Percentiles rank a stretch among this genome's conserved stretches.
These are phyloP conservation scores for Polyporus arcularius DNA, from an alignment of 768 basidiomycete species.

Conservation along the genomic window DNA sequence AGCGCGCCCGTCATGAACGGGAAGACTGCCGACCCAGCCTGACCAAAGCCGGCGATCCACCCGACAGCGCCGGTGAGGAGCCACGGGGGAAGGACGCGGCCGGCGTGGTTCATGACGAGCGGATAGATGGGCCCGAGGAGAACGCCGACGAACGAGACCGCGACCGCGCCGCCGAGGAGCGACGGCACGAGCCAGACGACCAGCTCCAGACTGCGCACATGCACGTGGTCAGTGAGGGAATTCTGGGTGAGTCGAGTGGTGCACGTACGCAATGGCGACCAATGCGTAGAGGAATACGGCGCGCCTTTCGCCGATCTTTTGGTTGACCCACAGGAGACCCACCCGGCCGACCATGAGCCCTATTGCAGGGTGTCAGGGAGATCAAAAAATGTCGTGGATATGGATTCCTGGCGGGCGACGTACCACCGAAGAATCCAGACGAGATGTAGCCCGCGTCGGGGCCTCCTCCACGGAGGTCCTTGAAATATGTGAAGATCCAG, in stretches of 20 bases:
- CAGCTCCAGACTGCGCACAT: conserved; percentile 13
- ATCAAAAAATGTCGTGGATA: too few relatives aligned
- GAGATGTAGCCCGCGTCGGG: conserved; percentile 42
- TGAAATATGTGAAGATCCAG: conserved; percentile 48
- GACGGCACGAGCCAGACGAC: conserved; percentile 56
- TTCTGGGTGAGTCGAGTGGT: background rate
- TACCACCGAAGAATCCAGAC: conserved; percentile 43
- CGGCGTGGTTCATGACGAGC: conserved; percentile 67
- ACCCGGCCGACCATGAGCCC: conserved; percentile 30
- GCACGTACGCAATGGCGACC: conserved; percentile 26
- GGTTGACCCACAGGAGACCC: conserved; percentile 25
- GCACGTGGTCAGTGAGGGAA: background rate
- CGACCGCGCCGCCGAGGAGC: conserved; percentile 52
- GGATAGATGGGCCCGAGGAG: conserved; percentile 56
- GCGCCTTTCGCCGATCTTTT: conserved; percentile 28
- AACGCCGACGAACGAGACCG: conserved; percentile 35
- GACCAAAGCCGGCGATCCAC: conserved; percentile 47
- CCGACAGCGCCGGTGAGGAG: conserved; percentile 57
- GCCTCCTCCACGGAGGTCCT: conserved; percentile 38
- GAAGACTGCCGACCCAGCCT: conserved; percentile 69
- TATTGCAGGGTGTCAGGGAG: background rate
- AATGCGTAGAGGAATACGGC: conserved; percentile 29
- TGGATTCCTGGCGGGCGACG: background rate
- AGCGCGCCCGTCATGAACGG: conserved; percentile 76
- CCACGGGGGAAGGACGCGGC: conserved; percentile 68